These are phyloP conservation scores for Colletotrichum costaricense DNA, from an alignment of 2,329 filamentous ascomycete species.

Conservation along the genomic window DNA sequence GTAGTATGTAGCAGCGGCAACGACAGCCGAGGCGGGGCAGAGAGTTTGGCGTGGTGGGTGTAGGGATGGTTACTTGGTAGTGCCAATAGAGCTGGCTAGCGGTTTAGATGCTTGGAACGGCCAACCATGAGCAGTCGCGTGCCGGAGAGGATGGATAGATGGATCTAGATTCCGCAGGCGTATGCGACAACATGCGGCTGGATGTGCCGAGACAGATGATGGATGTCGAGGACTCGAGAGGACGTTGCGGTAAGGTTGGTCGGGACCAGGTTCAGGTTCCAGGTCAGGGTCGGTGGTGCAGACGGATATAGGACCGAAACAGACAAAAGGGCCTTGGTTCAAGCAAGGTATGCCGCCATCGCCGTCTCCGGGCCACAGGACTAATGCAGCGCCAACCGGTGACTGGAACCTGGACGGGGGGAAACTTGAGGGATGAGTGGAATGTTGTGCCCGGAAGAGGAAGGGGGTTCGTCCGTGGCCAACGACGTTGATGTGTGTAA, in stretches of 20 bases:
- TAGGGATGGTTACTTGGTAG: no score
- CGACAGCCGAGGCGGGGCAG: not conserved
- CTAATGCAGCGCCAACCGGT: constrained; percentile 8
- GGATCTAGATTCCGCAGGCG: not conserved
- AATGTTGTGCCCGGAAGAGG: constrained; percentile 12
- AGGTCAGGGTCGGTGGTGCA: not conserved
- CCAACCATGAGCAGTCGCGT: not conserved
- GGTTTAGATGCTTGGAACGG: not conserved
- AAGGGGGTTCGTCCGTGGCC: not conserved
- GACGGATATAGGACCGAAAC: not conserved
- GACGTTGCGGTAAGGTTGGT: constrained; percentile 6
- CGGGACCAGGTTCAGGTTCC: not conserved
- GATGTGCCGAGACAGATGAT: not conserved
- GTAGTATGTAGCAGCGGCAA: not conserved
- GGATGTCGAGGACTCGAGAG: not conserved
- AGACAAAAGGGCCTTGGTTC: not conserved
- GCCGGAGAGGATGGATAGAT: not conserved
- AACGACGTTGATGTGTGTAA: not conserved
- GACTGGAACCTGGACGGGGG: not conserved
- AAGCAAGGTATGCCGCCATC: not conserved
- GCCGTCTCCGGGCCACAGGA: not conserved
- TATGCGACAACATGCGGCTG: not conserved
- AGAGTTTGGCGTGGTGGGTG: not conserved
- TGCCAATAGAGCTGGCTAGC: not conserved
- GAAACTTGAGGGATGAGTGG: not conserved